Evolutionary conservation across 805 yeast species (phyloP).

Genomic region (Nakazawaea holstii): DNA sequence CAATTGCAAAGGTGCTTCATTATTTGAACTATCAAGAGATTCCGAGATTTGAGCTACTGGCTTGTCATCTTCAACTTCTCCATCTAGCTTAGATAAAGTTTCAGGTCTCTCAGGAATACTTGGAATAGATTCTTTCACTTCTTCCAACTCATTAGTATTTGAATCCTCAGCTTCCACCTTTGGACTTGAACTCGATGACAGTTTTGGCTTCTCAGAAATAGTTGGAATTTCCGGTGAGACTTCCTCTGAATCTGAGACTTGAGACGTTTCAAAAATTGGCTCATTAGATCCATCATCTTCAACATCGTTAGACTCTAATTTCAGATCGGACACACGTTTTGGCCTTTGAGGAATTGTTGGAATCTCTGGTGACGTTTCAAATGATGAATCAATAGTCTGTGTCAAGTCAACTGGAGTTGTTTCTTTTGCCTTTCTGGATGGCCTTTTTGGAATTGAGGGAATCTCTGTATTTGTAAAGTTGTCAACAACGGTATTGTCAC

Average conservation of each 20-base stretch:
- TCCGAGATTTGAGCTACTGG: not conserved
- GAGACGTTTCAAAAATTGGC: not conserved
- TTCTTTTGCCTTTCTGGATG: not conserved
- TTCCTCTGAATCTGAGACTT: not conserved
- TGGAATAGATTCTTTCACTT: conserved; percentile 7
- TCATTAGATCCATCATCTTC: not conserved
- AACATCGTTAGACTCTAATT: not conserved
- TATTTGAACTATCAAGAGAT: not conserved
- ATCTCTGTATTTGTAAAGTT: not conserved
- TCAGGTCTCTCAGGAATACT: conserved; percentile 14
- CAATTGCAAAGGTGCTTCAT: not conserved
- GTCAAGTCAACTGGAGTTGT: not conserved
- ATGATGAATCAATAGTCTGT: too few species aligned
- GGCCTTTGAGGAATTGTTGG: conserved; percentile 29
- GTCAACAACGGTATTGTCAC: not conserved
- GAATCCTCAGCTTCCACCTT: too few species aligned
- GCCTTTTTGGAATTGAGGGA: not conserved
- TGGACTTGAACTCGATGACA: too few species aligned
- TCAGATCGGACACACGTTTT: conserved; percentile 4
- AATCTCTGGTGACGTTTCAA: too few species aligned
- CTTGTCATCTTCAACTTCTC: not conserved
- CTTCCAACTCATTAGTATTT: conserved; percentile 1
- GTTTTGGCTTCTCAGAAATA: too few species aligned
- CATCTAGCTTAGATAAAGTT: not conserved
- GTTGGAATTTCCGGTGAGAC: not conserved